Conservation (phyloP, 2,329 filamentous ascomycete species). For the Arthroderma sp. region DNA sequence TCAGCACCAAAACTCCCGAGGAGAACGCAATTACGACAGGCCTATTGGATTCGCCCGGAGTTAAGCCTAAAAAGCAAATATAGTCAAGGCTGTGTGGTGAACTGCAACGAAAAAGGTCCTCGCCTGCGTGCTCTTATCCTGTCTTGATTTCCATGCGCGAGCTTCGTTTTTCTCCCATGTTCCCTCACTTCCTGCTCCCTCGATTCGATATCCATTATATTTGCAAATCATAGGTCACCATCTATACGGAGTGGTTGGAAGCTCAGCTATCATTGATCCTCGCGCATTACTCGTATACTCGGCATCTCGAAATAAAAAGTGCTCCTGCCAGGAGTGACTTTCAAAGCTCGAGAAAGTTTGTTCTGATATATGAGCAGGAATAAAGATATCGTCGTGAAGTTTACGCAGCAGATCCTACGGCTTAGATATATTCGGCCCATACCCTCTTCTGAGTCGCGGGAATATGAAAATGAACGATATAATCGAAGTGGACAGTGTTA, state of each 20-base stretch:
- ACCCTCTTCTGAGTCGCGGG: too few relatives aligned
- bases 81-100: not conserved
- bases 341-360: not conserved
- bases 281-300: not conserved
- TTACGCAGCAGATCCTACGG: not conserved
- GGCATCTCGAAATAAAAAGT: not conserved
- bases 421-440: not conserved
- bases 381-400: not conserved
- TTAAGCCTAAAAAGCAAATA: slow-evolving; percentile 1
- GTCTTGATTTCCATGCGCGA: not conserved
- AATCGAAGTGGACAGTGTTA: slow-evolving; percentile 1
- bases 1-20: not conserved
- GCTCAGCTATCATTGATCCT: not conserved
- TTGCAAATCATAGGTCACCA: not conserved
- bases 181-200: not conserved
- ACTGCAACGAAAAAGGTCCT: not conserved
- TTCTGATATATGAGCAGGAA: not conserved
- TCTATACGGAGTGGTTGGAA: not conserved
- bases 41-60: not conserved
- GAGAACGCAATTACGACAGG: not conserved
- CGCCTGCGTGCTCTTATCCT: not conserved
- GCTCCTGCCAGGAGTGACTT: not conserved
- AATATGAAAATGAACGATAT: not conserved
- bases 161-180: not conserved
- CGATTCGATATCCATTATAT: not conserved